Evolutionary conservation across 2,329 filamentous ascomycete genomes (phyloP).

Genomic region (Bisporella sp.): DNA sequence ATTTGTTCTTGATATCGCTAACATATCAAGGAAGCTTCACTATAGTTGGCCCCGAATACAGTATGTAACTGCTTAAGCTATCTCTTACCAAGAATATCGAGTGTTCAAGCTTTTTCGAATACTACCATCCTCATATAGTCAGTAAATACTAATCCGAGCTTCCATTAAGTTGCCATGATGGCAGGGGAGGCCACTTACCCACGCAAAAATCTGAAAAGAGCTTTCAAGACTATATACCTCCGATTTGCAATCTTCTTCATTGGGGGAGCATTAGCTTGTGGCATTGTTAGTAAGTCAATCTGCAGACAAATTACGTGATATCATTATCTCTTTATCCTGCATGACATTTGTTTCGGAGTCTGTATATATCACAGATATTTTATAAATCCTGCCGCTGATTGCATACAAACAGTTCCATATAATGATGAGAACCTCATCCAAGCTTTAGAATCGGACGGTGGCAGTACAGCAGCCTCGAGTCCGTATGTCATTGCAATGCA

Average conservation of each 20-base stretch:
- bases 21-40: conserved; percentile 10
- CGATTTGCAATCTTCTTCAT: conserved; percentile 67
- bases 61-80: conserved; percentile 36
- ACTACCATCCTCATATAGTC: neutral
- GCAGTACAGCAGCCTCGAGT: conserved; percentile 30
- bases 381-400: too few species aligned
- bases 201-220: conserved; percentile 55
- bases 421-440: conserved; percentile 49
- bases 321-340: too few species aligned
- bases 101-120: too few species aligned
- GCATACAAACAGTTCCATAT: conserved; percentile 46
- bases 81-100: too few species aligned
- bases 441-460: conserved; percentile 2
- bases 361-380: too few species aligned
- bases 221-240: conserved; percentile 68
- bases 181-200: conserved; percentile 64
- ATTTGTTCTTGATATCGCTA: neutral
- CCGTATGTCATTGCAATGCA: conserved; percentile 54
- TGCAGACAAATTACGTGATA: too few species aligned
- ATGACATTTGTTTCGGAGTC: too few species aligned
- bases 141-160: neutral
- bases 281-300: conserved; percentile 34
- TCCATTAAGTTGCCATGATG: conserved; percentile 48
- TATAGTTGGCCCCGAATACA: conserved; percentile 31
- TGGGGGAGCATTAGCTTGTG: conserved; percentile 57